Base-by-base conservation (phyloP, 1,139 yeast species). In the Yamadazyma aaseri region DNA sequence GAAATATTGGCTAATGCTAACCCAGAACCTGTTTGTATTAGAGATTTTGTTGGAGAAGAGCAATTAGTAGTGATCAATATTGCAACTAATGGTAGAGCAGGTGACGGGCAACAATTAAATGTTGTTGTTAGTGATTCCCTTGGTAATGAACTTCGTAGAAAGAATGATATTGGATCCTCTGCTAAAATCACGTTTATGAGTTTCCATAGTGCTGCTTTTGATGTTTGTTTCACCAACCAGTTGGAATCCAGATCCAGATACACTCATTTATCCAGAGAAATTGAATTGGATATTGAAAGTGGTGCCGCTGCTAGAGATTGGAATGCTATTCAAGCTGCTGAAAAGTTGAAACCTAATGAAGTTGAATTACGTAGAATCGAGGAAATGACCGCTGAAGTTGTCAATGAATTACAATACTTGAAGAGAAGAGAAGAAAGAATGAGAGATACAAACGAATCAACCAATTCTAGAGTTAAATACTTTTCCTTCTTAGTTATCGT, bases 261-360 rank as follows among this genome's bases (percentile, higher is more conserved):
- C 38, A 50, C 65, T 31, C 44, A 46, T 26, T 53, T 74, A 45
- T 56, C 65, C 29, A 76, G 90, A 61, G 81, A 81, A 38, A 70
- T 92, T 48, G 97, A 89, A 55, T 71, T 92, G 53, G 97, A 90
- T 47, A 84, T 92, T 39, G 97, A 92, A 61, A 82, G 90, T 45
- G 98, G 98, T 21, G 86, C 97, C 35, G 87, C 90, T 50, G 97
- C 97, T 26, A 82, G 97, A 63, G 97, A 92, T 64, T 92, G 97
- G 97, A 87, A 87, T 56, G 89, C 94, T 17, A 71, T 89, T 44
- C 97, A 90, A 66, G 90, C 96, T 26, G 77, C 86, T 30, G 97
- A 90, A 62, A 86, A 87, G 58, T 79, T 92, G 62, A 86, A 85
- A 65, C 97, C 98, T 8, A 79, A 83, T 31, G 98, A 92, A 62